Evolutionary conservation across 495 filamentous ascomycete species (phyloP), one percentile per base, ranked within the genome.

Genomic region (Daldinia grandis): DNA sequence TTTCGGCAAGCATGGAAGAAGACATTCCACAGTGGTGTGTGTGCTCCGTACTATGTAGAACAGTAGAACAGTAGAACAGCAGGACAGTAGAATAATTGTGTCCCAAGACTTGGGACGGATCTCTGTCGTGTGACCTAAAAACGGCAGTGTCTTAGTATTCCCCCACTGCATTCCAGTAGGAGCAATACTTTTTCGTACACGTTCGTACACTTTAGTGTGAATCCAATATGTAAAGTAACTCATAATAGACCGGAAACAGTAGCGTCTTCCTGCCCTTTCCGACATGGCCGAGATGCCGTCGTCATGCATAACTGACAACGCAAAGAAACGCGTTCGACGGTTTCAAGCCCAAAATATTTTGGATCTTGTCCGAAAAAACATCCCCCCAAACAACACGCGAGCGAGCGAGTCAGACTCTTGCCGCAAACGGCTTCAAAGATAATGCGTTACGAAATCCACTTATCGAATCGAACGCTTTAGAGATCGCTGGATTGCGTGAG

Each of bases 1-100:
- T 28, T 75, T 74, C 57, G 73, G 75, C 68, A 74, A 59, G 58
- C 67, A 69, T 68, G 69, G 74, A 76, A 68, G 68, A 53, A 68
- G 57, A 68, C 69, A 65, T 77, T 71, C 69, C 53, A 56, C 53
- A 35, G 30, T 56, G 33, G 56, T 64, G 58, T 58, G 58, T 58
- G 21, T 38, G 44, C 40, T 24, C 24, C 28, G 17, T 30, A 28
- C 35, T 24, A 31, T 73, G 69, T 73, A 49, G 70, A 53, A 74
- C 74, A 64, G 49, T 59, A 59, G 38, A 31, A 31, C 7, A 0
- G 7, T 31, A 31, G 30, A 31, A 31, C 30, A 31, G 30, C 9
- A 31, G 30, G 9, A 31, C 30, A 31, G 30, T 31, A 31, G 30
- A 33, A 33, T 10, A 33, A 12, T 27, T 47, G 67, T 60, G 35